These are phyloP conservation scores for Asterophora parasitica DNA, from an alignment of 768 basidiomycete genomes.

Conservation along the genomic window DNA sequence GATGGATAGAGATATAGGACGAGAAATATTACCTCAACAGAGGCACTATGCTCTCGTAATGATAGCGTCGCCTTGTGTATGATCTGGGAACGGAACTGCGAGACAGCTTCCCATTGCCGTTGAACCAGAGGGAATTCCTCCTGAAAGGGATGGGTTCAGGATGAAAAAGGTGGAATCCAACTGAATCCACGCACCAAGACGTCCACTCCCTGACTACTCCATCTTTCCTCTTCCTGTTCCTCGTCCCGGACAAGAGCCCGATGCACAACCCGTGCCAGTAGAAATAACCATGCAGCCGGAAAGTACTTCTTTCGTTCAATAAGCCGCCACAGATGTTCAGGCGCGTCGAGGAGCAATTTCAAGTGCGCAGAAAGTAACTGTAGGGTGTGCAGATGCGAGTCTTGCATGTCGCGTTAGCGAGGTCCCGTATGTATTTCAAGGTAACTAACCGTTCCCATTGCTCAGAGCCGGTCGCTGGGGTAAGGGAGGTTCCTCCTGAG, in stretches of 20 bases:
- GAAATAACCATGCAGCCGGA: constrained; percentile 83
- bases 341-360: constrained; percentile 87
- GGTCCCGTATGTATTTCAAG: neutral
- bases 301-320: constrained; percentile 78
- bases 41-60: constrained; percentile 56
- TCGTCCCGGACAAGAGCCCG: constrained; percentile 63
- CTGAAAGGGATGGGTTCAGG: constrained; percentile 30
- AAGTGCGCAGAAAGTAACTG: constrained; percentile 83
- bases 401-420: constrained; percentile 28
- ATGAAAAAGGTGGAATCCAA: neutral
- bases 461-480: constrained; percentile 35
- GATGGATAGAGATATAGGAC: neutral
- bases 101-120: constrained; percentile 89
- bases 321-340: constrained; percentile 87
- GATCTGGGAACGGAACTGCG: constrained; percentile 85
- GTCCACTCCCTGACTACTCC: constrained; percentile 57
- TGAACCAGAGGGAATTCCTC: constrained; percentile 85
- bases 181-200: constrained; percentile 43
- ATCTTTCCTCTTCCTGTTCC: constrained; percentile 57
- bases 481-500: constrained; percentile 39
- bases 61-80: constrained; percentile 81
- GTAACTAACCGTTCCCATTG: constrained; percentile 38
- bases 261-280: constrained; percentile 81
- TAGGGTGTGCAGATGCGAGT: constrained; percentile 60
- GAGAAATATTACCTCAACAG: constrained; percentile 42